Evolutionary conservation across 176 grass and related monocot genomes (phyloP).

Genomic region (Hordeum vulgare): DNA sequence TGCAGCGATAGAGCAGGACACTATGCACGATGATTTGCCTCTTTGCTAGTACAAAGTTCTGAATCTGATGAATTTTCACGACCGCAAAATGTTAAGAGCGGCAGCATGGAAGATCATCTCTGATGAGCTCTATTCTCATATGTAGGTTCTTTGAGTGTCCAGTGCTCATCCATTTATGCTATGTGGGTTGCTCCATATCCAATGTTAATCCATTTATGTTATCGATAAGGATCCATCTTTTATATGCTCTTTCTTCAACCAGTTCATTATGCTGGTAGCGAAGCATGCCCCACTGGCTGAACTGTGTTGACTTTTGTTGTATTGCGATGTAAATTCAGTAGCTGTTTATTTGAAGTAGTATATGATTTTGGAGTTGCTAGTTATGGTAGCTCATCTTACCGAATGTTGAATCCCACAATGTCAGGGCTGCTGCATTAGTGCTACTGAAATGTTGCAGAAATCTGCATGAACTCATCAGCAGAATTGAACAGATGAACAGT

Average conservation of each 20-base stretch:
- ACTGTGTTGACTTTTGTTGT: neutral
- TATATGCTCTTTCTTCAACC: neutral
- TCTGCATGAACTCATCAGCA: neutral
- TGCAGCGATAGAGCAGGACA: constrained; percentile 38
- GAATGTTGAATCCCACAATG: neutral
- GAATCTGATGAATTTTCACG: constrained; percentile 6
- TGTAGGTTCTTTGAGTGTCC: constrained; percentile 28
- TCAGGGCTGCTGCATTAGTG: neutral
- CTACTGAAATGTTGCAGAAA: neutral
- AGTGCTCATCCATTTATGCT: constrained; percentile 36
- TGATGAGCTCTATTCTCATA: constrained; percentile 13
- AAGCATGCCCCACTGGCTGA: neutral
- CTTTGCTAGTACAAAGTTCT: constrained; percentile 24
- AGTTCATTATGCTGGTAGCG: neutral
- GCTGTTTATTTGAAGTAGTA: neutral
- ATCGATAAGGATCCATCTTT: constrained; percentile 11
- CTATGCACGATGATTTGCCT: constrained; percentile 29
- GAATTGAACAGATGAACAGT: neutral
- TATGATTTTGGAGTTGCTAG: neutral
- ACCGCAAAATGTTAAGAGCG: constrained; percentile 19
- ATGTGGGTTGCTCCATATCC: constrained; percentile 20
- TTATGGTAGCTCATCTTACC: neutral
- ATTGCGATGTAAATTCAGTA: neutral
- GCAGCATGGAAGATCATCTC: constrained; percentile 2
- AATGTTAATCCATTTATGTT: constrained; percentile 11